A percentile compares a stretch with the other conserved stretches of the same genome.
Evolutionary conservation across 2,329 filamentous ascomycete species (phyloP).

Genomic region (Aspergillus pseudotamarii): DNA sequence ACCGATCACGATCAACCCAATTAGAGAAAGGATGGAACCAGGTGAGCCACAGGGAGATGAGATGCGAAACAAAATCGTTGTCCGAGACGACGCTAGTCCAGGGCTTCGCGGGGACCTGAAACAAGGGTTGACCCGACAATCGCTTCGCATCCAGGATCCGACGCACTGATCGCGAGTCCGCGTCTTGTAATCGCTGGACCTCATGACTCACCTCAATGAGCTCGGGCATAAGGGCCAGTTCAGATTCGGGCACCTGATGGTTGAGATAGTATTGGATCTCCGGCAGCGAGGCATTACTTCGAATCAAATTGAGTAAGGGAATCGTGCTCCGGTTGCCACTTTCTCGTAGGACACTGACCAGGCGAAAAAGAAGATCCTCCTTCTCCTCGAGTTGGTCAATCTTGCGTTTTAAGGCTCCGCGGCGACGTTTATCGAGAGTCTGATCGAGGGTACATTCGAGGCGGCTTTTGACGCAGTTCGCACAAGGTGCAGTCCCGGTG

Average conservation of each 20-base stretch:
- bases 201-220: slow-evolving; percentile 22
- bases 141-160: slow-evolving; percentile 21
- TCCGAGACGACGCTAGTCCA: slow-evolving; percentile 33
- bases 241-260: slow-evolving; percentile 21
- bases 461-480: slow-evolving; percentile 25
- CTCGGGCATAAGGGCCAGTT: slow-evolving; percentile 25
- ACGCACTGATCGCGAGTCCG: slow-evolving; percentile 19
- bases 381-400: slow-evolving; percentile 29
- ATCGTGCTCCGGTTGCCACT: slow-evolving; percentile 19
- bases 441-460: slow-evolving; percentile 28
- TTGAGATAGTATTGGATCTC: slow-evolving; percentile 32
- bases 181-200: slow-evolving; percentile 20
- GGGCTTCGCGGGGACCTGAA: slow-evolving; percentile 29
- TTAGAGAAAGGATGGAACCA: slow-evolving; percentile 35
- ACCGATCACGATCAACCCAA: slow-evolving; percentile 36
- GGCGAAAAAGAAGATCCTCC: slow-evolving; percentile 26
- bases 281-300: slow-evolving; percentile 28
- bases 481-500: slow-evolving; percentile 26
- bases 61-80: slow-evolving; percentile 33
- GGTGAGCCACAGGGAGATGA: slow-evolving; percentile 36
- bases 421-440: slow-evolving; percentile 25
- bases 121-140: slow-evolving; percentile 22
- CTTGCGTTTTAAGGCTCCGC: slow-evolving; percentile 30
- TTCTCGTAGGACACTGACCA: slow-evolving; percentile 29
- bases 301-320: slow-evolving; percentile 30